These are phyloP conservation scores for Penicillium verhagenii DNA, from an alignment of 495 filamentous ascomycete genomes.

Conservation along the genomic window DNA sequence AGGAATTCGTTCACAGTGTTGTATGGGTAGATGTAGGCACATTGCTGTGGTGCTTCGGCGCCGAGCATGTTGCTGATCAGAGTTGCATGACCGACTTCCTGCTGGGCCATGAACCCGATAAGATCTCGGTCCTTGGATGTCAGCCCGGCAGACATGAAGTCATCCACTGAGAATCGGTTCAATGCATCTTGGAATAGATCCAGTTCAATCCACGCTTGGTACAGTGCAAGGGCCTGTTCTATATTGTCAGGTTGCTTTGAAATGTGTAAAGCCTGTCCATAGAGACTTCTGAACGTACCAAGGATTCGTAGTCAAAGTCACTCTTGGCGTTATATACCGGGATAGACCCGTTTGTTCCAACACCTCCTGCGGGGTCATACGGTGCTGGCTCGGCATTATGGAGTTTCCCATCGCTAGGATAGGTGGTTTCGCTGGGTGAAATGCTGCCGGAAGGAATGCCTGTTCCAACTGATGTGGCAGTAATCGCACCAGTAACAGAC, in stretches of 20 bases:
- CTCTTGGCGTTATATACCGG: conserved; percentile 71
- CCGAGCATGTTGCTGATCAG: conserved; percentile 82
- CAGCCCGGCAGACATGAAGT: conserved; percentile 69
- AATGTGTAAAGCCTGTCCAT: background rate
- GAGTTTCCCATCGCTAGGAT: conserved; percentile 70
- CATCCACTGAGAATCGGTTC: conserved; percentile 63
- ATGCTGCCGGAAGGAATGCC: conserved; percentile 47
- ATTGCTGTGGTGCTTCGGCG: conserved; percentile 62
- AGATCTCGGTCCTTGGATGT: conserved; percentile 65
- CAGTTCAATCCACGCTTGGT: conserved; percentile 86
- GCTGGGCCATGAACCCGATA: conserved; percentile 82
- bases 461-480: conserved; percentile 45
- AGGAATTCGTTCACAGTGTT: conserved; percentile 74
- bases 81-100: conserved; percentile 80
- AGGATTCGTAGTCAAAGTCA: conserved; percentile 74
- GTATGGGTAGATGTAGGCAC: conserved; percentile 81
- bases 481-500: conserved; percentile 58
- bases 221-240: conserved; percentile 58
- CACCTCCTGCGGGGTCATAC: conserved; percentile 71
- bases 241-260: conserved; percentile 23
- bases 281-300: conserved; percentile 32
- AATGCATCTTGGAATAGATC: conserved; percentile 85
- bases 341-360: conserved; percentile 72
- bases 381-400: conserved; percentile 64
- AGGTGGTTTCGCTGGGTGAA: conserved; percentile 53